These are phyloP conservation scores for Fraxinus xanthoxyloides DNA, from an alignment of 305 asterid species.

Conservation along the genomic window DNA sequence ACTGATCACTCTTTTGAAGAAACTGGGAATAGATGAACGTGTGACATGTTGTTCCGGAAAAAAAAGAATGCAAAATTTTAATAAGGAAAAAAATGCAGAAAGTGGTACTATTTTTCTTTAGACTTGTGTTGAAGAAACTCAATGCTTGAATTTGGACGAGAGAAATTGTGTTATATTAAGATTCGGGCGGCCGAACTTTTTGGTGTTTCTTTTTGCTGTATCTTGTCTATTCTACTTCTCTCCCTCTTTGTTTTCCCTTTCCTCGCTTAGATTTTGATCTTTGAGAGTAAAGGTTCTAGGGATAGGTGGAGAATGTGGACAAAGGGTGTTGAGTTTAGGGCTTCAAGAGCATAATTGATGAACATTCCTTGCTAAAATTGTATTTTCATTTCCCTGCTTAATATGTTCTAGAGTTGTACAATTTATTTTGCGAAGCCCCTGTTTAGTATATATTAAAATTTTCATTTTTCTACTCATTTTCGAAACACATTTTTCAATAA, in stretches of 20 bases:
- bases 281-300: not conserved
- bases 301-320: not conserved
- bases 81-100: not conserved
- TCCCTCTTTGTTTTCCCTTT: not conserved
- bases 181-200: not conserved
- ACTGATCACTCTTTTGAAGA: not conserved
- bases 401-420: too few species aligned
- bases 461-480: too few species aligned
- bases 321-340: not conserved
- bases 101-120: not conserved
- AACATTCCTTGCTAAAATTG: too few species aligned
- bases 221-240: not conserved
- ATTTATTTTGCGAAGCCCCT: too few species aligned
- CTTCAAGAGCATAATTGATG: too few species aligned
- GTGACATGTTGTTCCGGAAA: not conserved
- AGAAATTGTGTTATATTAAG: not conserved
- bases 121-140: not conserved
- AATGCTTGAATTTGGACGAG: not conserved
- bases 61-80: not conserved
- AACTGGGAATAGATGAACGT: not conserved
- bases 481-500: too few species aligned
- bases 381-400: too few species aligned
- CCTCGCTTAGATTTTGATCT: not conserved
- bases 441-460: too few species aligned
- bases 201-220: not conserved